Conservation (phyloP, 1,284 basidiomycete genomes). For the Earliella scabrosa region DNA sequence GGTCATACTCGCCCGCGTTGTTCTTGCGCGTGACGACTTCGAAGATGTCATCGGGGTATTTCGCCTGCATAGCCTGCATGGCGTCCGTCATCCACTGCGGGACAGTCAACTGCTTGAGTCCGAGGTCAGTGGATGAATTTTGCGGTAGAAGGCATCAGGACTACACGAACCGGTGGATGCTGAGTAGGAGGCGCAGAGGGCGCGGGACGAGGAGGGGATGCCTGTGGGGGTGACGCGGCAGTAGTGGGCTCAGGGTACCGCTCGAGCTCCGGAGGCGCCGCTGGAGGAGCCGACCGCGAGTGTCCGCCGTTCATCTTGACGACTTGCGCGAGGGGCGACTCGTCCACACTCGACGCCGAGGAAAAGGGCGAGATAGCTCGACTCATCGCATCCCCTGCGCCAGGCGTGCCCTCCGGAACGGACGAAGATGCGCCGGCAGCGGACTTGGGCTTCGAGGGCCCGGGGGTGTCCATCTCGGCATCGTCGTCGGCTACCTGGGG, state of each 20-base stretch:
- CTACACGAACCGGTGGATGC: conserved; percentile 25
- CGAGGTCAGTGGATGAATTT: conserved; percentile 6
- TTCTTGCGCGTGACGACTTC: conserved; percentile 72
- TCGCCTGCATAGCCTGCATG: conserved; percentile 65
- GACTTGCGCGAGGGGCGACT: conserved; percentile 66
- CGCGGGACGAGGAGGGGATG: conserved; percentile 16
- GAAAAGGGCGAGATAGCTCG: conserved; percentile 68
- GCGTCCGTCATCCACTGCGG: conserved; percentile 77
- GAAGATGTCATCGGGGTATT: conserved; percentile 86
- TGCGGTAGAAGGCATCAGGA: neutral
- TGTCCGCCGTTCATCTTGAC: conserved; percentile 55
- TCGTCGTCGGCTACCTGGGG: conserved; percentile 54
- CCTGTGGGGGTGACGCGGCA: conserved; percentile 16
- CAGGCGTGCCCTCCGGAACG: conserved; percentile 24
- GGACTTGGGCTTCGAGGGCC: conserved; percentile 47
- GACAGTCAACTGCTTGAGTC: conserved; percentile 32
- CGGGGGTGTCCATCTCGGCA: conserved; percentile 59
- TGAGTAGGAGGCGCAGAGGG: conserved; percentile 21
- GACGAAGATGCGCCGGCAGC: conserved; percentile 25
- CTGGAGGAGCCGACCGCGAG: conserved; percentile 34
- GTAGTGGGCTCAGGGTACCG: conserved; percentile 3
- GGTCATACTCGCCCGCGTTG: conserved; percentile 65
- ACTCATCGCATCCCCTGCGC: conserved; percentile 45
- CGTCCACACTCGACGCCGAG: conserved; percentile 68
- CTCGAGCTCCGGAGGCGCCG: conserved; percentile 10